Conservation (phyloP, 768 basidiomycete genomes). For the Lentinus brumalis region DNA sequence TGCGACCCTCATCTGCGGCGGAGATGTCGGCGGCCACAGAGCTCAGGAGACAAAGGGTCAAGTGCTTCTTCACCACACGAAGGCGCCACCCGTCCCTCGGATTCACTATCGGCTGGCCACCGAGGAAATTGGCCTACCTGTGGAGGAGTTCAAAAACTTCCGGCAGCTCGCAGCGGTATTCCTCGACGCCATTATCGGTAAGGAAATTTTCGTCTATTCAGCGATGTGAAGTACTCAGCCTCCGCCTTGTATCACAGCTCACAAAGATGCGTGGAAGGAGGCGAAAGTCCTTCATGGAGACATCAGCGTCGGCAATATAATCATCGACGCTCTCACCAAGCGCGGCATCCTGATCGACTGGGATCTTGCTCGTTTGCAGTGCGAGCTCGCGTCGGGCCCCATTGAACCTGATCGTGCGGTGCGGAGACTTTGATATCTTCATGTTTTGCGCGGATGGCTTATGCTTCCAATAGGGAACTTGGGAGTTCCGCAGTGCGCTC, state of each 20-base stretch:
- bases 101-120: conserved; percentile 11
- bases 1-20: conserved; percentile 10
- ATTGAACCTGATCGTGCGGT: no score
- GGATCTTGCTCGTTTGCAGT: no score
- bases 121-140: conserved; percentile 4
- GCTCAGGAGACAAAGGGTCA: not conserved
- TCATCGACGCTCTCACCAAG: not conserved
- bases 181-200: not conserved
- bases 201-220: not conserved
- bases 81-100: not conserved
- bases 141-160: conserved; percentile 2
- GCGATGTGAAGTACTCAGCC: no score
- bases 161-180: not conserved
- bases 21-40: conserved; percentile 7
- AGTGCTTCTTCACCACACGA: not conserved
- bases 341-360: no score
- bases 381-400: not conserved
- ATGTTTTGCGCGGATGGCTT: no score
- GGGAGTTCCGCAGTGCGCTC: not conserved
- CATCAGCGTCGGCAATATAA: not conserved
- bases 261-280: not conserved
- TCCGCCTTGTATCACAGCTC: not conserved
- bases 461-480: not conserved
- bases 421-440: no score
- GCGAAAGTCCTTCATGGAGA: not conserved